phyloP scores from a whole-genome alignment of 2,329 filamentous ascomycete genomes.

The Beauveria caledonica region DNA sequence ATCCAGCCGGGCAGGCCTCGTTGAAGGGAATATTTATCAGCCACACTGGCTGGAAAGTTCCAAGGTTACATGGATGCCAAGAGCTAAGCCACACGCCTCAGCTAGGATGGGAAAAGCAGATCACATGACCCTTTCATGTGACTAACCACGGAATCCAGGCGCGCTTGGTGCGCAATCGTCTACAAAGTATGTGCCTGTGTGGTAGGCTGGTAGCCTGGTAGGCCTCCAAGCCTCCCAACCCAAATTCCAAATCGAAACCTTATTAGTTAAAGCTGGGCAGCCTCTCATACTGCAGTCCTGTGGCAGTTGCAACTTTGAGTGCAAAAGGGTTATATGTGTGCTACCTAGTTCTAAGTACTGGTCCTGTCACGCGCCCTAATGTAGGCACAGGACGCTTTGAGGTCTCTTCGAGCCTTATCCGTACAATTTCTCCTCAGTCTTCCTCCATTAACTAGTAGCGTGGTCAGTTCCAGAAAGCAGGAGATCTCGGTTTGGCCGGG shows the following conservation, averaged over 20 bases:
- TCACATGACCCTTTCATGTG: conserved; percentile 6
- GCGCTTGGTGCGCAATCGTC: too few species aligned
- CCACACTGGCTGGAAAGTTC: conserved; percentile 8
- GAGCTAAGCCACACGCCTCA: conserved; percentile 11
- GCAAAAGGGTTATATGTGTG: too few species aligned
- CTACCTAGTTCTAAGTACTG: too few species aligned
- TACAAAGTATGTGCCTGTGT: too few species aligned
- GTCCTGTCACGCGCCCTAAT: background rate
- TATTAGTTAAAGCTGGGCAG: background rate
- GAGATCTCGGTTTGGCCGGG: conserved; percentile 9
- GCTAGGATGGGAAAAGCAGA: background rate
- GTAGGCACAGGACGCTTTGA: background rate
- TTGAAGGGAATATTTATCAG: conserved; percentile 7
- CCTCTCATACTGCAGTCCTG: too few species aligned
- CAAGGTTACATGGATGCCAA: conserved; percentile 1
- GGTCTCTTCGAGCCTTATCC: background rate
- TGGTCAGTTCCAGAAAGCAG: conserved; percentile 3
- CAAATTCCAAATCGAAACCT: background rate
- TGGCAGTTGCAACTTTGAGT: too few species aligned
- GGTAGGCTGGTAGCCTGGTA: too few species aligned
- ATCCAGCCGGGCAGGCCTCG: conserved; percentile 6
- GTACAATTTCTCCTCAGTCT: background rate
- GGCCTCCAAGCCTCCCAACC: background rate
- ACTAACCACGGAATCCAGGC: background rate
- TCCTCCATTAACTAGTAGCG: background rate